Evolutionary conservation across 2,329 filamentous ascomycete species (phyloP), one percentile per base, ranked within the genome.

Genomic region (Neurospora crassa): DNA sequence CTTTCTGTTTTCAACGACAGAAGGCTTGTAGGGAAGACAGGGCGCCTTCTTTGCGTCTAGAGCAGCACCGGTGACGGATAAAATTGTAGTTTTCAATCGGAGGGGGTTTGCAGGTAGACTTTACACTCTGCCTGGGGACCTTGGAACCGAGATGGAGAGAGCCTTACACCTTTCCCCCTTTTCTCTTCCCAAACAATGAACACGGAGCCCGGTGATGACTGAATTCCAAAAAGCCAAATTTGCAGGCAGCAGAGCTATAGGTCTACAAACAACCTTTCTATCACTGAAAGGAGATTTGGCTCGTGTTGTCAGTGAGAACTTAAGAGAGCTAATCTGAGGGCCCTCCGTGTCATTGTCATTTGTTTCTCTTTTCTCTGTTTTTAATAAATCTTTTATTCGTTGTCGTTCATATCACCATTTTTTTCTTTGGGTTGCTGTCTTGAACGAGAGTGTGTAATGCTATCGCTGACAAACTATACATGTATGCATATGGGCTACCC

Each of bases 261-360:
- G 47, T 59, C 47, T 59, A 59, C 24, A 59, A 18, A 18, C 20
- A 59, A 59, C 47, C 47, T 34, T 59, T 59, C 24, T 59, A 53
- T 53, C 20, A 53, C 47, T 29, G 47, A 59, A 24, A 41, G 68
- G 43, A 42, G 41, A 16, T 42, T 40, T 68, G 34, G 24, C 71
- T 70, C 74, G 75, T 72, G 79, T 80, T 80, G 79, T 79, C 80
- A 71, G 74, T 81, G 80, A 80, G 80, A 81, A 81, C 80, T 72
- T 67, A 78, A 80, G 80, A 81, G 80, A 81, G 80, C 80, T 81
- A 78, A 81, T 81, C 80, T 81, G 80, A 81, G 80, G 79, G 80
- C 77, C 71, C 63, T 24, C 18, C 69, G 43, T 72, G 71, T 71
- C 47, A 37, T 16, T 24, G 41, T 41, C 37, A 16, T 67, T 47